phyloP scores from a whole-genome alignment of 345 rosid species.

The Atalantia buxifolia region DNA sequence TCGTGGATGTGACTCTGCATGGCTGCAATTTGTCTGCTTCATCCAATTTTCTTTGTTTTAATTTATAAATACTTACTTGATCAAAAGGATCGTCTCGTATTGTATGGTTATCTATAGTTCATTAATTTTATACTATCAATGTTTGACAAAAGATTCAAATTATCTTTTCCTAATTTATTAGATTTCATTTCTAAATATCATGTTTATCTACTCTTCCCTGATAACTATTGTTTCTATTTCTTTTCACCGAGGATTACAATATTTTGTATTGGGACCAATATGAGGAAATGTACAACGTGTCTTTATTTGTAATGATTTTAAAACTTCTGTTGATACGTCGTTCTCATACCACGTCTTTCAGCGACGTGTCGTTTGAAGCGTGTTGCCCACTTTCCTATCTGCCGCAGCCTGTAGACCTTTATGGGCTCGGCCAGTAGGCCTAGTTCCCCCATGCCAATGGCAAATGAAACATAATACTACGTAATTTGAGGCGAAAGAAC shows the following conservation, averaged over 20 bases:
- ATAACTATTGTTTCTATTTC: no score
- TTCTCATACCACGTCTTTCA: background rate
- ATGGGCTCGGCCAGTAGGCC: background rate
- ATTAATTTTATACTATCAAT: no score
- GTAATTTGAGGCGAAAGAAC: background rate
- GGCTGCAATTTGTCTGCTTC: constrained; percentile 11
- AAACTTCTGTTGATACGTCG: background rate
- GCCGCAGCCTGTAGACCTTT: background rate
- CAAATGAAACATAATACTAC: no score
- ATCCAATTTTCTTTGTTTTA: background rate
- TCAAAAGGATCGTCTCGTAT: background rate
- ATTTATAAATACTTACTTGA: background rate
- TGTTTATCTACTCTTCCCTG: no score
- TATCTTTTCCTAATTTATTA: no score
- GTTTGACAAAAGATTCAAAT: no score
- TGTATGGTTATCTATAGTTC: no score
- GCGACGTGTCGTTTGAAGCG: background rate
- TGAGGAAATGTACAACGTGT: background rate
- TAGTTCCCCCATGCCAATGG: no score
- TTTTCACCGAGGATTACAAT: no score
- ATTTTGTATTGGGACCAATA: background rate
- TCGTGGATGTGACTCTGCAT: constrained; percentile 32
- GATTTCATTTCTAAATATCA: no score
- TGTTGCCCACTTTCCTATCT: background rate
- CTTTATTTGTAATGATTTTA: background rate